Base-by-base conservation (phyloP, 257 asterid genomes). In the Striga asiatica region DNA sequence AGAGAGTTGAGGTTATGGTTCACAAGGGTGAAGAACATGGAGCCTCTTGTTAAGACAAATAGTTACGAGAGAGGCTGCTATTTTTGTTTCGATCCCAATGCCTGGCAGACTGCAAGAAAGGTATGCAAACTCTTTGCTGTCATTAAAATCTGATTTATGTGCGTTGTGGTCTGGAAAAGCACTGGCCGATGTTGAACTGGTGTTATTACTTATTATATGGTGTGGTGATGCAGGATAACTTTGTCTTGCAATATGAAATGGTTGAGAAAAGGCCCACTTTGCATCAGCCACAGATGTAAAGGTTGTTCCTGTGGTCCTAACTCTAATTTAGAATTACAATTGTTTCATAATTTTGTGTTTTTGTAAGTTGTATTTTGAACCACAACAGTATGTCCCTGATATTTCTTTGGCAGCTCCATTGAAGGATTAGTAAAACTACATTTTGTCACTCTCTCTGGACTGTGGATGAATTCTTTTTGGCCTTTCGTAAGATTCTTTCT, bases 81-180 rank as follows among this genome's bases (percentile, higher is more conserved):
- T 71, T 24, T 69, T 54, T 68, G 74, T 54, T 89, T 89, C 51
- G 95, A 89, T 65, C 97, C 95, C 55, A 81, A 79, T 52, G 51
- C 74, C 10, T 89, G 85, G 85, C 85, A 82, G 68, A 81, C 85
- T 0, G 60, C 71, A 50, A 77, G 85, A 68, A 83, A 81, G 95
- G 97, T 85, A 59, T 20, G 79, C 24, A 37, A 37, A 21, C 1
- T 59, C 17, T 45, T 31, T 49, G 2, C 28, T 58, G 9, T 53
- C 19, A 50, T 8, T 13, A 37, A 18, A 7, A 43, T 31, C 27
- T 38, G 8, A 6, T 25, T 38, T 22, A 29, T 39, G 23, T 5
- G 9, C 25, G 12, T 23, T 1, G 3, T 16, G n/a, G n/a, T 27
- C 7, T 24, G 25, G 21, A n/a, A n/a, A n/a, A n/a, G n/a, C n/a